These are phyloP conservation scores for Metschnikowia cubensis DNA, from an alignment of 805 yeast species.

Conservation along the genomic window DNA sequence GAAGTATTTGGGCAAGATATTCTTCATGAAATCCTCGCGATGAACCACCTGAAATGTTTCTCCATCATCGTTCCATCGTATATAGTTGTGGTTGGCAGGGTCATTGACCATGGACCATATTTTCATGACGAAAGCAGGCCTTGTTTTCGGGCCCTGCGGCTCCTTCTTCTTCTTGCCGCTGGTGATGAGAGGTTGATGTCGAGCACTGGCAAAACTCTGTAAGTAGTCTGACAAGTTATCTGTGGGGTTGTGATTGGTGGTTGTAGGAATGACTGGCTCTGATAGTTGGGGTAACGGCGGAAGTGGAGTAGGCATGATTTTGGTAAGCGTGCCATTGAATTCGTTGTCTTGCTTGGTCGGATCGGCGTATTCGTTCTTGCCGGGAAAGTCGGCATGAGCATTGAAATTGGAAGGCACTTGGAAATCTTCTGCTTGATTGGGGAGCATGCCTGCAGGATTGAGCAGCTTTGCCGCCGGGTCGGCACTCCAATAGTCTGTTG, in stretches of 20 bases:
- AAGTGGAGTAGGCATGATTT: conserved; percentile 6
- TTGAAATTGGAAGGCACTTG: not conserved
- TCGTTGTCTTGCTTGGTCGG: not conserved
- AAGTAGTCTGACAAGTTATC: conserved; percentile 12
- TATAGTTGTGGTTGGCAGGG: conserved; percentile 58
- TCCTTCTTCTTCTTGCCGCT: conserved; percentile 30
- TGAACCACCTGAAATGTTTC: conserved; percentile 78
- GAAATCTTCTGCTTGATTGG: not conserved
- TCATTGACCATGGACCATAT: conserved; percentile 96
- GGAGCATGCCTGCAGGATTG: not conserved
- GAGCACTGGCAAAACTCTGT: conserved; percentile 4
- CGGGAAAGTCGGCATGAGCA: conserved; percentile 6
- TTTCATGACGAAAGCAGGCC: conserved; percentile 91
- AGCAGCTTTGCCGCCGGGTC: not conserved
- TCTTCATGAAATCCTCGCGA: conserved; percentile 79
- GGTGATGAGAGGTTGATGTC: conserved; percentile 11
- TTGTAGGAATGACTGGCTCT: conserved; percentile 16
- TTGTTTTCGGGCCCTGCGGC: conserved; percentile 42
- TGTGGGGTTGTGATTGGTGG: conserved; percentile 3
- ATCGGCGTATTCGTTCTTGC: not conserved
- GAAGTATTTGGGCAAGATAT: conserved; percentile 84
- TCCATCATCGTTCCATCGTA: conserved; percentile 85
- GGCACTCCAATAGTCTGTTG: conserved; percentile 6
- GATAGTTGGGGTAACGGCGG: conserved; percentile 18
- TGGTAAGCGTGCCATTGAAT: conserved; percentile 13